A percentile compares a stretch with the other conserved stretches of the same genome.
These are phyloP conservation scores for Phytophthora constricta DNA, from an alignment of 352 stramenopile genomes.

Conservation along the genomic window DNA sequence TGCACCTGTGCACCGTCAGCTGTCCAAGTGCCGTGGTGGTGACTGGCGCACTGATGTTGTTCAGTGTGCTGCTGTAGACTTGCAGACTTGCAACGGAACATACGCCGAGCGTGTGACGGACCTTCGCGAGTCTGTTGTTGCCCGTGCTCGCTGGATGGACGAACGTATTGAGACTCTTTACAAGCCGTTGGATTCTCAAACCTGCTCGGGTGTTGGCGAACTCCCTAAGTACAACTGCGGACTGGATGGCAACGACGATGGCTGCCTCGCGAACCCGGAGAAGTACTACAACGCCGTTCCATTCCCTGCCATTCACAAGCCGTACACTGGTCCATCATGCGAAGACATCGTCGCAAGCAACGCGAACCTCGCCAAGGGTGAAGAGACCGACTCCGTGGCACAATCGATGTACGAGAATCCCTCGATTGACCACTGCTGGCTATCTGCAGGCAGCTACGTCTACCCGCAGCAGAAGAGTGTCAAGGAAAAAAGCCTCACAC, in stretches of 20 bases:
- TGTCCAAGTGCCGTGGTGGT: constrained; percentile 56
- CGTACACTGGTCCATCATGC: constrained; percentile 51
- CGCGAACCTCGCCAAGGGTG: constrained; percentile 14
- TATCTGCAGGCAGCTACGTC: constrained; percentile 58
- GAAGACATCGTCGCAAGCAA: constrained; percentile 26
- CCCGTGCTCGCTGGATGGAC: constrained; percentile 77
- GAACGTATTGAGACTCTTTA: constrained; percentile 70
- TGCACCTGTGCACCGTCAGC: constrained; percentile 50
- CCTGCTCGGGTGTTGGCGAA: constrained; percentile 65
- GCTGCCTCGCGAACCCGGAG: constrained; percentile 59
- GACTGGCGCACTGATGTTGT: constrained; percentile 57
- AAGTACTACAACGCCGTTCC: constrained; percentile 67
- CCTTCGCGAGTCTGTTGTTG: constrained; percentile 54
- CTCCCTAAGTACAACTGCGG: constrained; percentile 80
- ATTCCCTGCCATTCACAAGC: constrained; percentile 64
- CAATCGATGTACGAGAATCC: constrained; percentile 44
- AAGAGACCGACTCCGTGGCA: constrained; percentile 18
- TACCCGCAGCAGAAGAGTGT: constrained; percentile 70
- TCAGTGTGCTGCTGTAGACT: constrained; percentile 65
- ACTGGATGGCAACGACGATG: constrained; percentile 59
- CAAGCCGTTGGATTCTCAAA: constrained; percentile 59
- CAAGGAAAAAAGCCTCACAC: constrained; percentile 62
- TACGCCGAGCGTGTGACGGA: constrained; percentile 58
- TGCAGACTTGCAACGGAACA: constrained; percentile 62
- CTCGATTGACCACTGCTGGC: constrained; percentile 80